Evolutionary conservation across 2,329 filamentous ascomycete species (phyloP), one percentile per base, ranked within the genome.

Genomic region (Fusarium newnesense): DNA sequence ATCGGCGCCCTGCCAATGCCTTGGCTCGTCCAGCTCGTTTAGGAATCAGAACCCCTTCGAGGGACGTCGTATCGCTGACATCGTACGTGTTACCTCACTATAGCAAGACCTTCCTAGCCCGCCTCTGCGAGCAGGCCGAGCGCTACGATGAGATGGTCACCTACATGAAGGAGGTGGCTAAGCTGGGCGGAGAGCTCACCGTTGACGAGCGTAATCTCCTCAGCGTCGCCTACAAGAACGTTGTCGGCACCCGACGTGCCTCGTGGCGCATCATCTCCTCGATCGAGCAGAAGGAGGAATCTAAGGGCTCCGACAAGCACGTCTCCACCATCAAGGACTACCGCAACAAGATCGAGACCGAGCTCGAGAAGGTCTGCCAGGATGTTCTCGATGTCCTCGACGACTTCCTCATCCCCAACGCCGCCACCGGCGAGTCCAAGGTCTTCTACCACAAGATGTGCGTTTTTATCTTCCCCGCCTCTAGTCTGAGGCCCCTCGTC

Each of bases 391-490:
- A 97, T 80, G 96, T 98, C 79, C 90, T 98, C 77, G 95, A 98
- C 84, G 89, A 97, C 82, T 92, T 91, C 83, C 89, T 98, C 81
- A 98, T 98, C 83, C 95, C 95, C 85, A 96, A 96, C 86, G 96
- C 96, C 83, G 93, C 96, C 86, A 93, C 94, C 77, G 96, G 96
- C 87, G 96, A 98, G 90, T 97, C 95, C 85, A 98, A 98, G 92
- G 96, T 98, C 84, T 98, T 98, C 87, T 98, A 98, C 89, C 95
- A 98, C 93, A 98, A 98, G 92, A 98, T 98, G 96, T 98, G 88
- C 80, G 94, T 89, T 75, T 68, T 75, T 72, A 72, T 50, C 57
- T 65, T 71, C 69, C 64, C 61, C 54, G 64, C 66, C 72, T 64
- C 60, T 71, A 36, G 64, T 68, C 65, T 69, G 66, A 65, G 60